These are phyloP conservation scores for Torulaspora maleeae DNA, from an alignment of 805 yeast species.

Conservation along the genomic window DNA sequence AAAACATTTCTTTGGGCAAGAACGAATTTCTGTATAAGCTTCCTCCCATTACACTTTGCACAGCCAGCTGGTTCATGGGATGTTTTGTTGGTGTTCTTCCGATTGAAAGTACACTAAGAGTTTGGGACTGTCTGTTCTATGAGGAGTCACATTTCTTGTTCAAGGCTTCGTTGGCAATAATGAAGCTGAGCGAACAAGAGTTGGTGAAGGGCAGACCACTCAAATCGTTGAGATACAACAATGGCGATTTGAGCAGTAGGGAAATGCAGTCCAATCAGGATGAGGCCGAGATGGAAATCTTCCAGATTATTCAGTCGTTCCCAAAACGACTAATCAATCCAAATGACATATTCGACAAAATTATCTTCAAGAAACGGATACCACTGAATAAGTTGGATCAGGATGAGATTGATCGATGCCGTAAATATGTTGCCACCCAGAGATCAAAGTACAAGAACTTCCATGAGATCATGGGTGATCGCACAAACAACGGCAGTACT, in stretches of 20 bases:
- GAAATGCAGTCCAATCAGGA: constrained; percentile 17
- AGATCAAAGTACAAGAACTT: constrained; percentile 39
- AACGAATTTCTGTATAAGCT: constrained; percentile 59
- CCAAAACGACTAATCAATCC: constrained; percentile 74
- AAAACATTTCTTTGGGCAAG: constrained; percentile 13
- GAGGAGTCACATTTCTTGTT: constrained; percentile 87
- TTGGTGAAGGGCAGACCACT: constrained; percentile 37
- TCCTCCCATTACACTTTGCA: constrained; percentile 89
- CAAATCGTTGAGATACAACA: constrained; percentile 8
- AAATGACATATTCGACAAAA: constrained; percentile 54
- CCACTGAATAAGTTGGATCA: constrained; percentile 75
- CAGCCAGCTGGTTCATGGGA: constrained; percentile 98
- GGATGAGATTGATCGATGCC: constrained; percentile 72
- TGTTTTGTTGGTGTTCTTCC: constrained; percentile 89
- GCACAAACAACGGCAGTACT: constrained; percentile 6
- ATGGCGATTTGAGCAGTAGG: constrained; percentile 7
- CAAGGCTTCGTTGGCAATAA: constrained; percentile 73
- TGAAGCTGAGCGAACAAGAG: constrained; percentile 68
- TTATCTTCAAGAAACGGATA: constrained; percentile 68
- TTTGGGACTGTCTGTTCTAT: constrained; percentile 93
- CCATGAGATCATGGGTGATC: constrained; percentile 19
- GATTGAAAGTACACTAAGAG: constrained; percentile 76
- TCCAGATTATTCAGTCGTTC: constrained; percentile 77
- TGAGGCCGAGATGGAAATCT: constrained; percentile 57
- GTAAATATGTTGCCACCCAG: constrained; percentile 69